These are phyloP conservation scores for Vanrija sp. DNA, from an alignment of 1,284 basidiomycete genomes.

Conservation along the genomic window DNA sequence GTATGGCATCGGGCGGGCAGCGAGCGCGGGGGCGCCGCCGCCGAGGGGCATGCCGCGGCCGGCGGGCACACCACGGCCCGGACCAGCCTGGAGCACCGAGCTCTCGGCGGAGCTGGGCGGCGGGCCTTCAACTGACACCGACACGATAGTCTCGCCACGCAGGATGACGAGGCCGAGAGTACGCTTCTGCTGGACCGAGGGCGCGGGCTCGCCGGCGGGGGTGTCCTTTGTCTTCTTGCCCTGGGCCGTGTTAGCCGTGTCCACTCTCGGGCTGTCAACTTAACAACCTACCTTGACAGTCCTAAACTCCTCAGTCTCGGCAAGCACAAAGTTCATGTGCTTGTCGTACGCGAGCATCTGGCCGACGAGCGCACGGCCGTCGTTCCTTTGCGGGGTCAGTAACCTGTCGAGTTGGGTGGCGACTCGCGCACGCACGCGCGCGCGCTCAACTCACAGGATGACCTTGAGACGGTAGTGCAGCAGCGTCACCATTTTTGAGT, in stretches of 20 bases:
- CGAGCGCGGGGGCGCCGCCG: slow-evolving; percentile 72
- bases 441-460: slow-evolving; percentile 59
- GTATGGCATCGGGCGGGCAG: slow-evolving; percentile 78
- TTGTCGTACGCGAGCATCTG: slow-evolving; percentile 99
- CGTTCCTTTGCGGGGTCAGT: slow-evolving; percentile 57
- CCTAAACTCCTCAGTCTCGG: slow-evolving; percentile 94
- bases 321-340: slow-evolving; percentile 98
- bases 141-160: slow-evolving; percentile 94
- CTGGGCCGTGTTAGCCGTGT: slow-evolving; percentile 12
- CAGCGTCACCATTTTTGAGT: slow-evolving; percentile 95
- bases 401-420: not conserved
- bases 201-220: slow-evolving; percentile 55
- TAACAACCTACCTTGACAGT: slow-evolving; percentile 57
- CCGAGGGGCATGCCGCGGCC: slow-evolving; percentile 97
- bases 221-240: slow-evolving; percentile 48
- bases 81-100: slow-evolving; percentile 60
- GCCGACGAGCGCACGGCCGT: slow-evolving; percentile 89
- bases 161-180: slow-evolving; percentile 92
- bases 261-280: no score
- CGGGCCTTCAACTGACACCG: slow-evolving; percentile 90
- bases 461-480: slow-evolving; percentile 97
- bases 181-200: slow-evolving; percentile 93
- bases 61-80: slow-evolving; percentile 90
- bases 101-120: slow-evolving; percentile 90
- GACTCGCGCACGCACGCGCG: not conserved